These are phyloP conservation scores for Rhizopus sp. DNA, from an alignment of 371 early-diverging fungal species.

Conservation along the genomic window DNA sequence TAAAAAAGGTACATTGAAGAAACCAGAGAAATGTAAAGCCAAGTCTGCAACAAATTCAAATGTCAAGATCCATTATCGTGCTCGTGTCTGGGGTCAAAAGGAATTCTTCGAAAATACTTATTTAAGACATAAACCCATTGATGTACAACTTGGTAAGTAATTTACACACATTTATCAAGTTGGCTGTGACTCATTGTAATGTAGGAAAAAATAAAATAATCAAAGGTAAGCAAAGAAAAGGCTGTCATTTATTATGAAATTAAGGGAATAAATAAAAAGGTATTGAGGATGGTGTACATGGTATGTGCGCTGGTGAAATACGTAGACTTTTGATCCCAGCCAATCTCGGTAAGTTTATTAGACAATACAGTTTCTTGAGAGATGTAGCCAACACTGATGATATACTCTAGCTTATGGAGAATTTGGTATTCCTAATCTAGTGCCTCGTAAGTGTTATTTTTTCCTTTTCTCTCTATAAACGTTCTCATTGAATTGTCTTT, in stretches of 20 bases:
- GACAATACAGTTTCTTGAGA: background rate
- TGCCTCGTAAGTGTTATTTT: slow-evolving; percentile 30
- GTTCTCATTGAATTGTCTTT: background rate
- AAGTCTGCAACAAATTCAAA: slow-evolving; percentile 27
- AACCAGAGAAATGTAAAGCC: slow-evolving; percentile 23
- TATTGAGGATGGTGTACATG: slow-evolving; percentile 69
- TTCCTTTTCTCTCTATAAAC: background rate
- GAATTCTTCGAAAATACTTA: slow-evolving; percentile 38
- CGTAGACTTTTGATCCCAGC: slow-evolving; percentile 67
- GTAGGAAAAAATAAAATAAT: slow-evolving; percentile 36
- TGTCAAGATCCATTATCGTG: slow-evolving; percentile 35
- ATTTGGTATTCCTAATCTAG: slow-evolving; percentile 33
- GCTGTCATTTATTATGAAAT: background rate
- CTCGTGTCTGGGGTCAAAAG: slow-evolving; percentile 33
- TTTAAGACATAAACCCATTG: slow-evolving; percentile 9
- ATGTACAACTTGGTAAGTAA: slow-evolving; percentile 29
- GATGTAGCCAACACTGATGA: background rate
- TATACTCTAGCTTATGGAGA: slow-evolving; percentile 31
- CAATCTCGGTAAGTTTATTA: slow-evolving; percentile 30
- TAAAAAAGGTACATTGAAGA: slow-evolving; percentile 23
- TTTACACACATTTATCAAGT: background rate
- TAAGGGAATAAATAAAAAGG: slow-evolving; percentile 30
- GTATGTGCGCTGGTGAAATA: slow-evolving; percentile 73
- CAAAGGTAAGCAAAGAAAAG: slow-evolving; percentile 19
- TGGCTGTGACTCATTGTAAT: background rate